These are phyloP conservation scores for Hymenoscyphus salicellus DNA, from an alignment of 2,329 filamentous ascomycete species.

Conservation along the genomic window DNA sequence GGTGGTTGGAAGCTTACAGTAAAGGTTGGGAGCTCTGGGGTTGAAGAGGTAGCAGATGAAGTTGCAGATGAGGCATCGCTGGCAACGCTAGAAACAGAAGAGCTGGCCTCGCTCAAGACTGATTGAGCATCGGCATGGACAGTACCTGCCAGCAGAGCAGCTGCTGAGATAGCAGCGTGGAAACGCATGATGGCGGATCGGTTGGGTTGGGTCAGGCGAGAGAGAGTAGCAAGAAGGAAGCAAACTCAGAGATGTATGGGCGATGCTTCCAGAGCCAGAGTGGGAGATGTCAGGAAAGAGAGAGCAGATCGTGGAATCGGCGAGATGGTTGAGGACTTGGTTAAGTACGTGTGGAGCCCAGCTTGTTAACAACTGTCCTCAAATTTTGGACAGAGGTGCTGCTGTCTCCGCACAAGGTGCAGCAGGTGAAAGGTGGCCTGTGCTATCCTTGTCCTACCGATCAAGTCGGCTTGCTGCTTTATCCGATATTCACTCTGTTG, in stretches of 20 bases:
- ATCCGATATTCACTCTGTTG: no score
- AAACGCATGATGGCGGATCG: slow-evolving; percentile 69
- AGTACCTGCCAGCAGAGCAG: slow-evolving; percentile 67
- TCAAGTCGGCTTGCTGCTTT: background rate
- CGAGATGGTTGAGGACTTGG: slow-evolving; percentile 2
- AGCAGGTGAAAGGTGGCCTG: background rate
- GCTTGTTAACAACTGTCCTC: background rate
- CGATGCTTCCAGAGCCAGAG: slow-evolving; percentile 5
- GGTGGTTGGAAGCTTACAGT: slow-evolving; percentile 62
- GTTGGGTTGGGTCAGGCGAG: background rate
- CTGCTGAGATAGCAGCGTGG: slow-evolving; percentile 72
- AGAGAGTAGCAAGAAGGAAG: background rate
- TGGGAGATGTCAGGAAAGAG: slow-evolving; percentile 4
- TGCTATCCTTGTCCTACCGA: background rate
- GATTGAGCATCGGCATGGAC: slow-evolving; percentile 65
- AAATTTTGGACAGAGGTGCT: background rate
- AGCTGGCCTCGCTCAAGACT: slow-evolving; percentile 47
- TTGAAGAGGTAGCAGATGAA: slow-evolving; percentile 51
- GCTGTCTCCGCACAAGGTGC: slow-evolving; percentile 3
- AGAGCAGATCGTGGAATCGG: background rate
- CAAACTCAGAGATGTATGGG: background rate
- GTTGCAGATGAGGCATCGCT: slow-evolving; percentile 40
- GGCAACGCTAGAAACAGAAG: slow-evolving; percentile 36
- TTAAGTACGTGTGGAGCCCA: slow-evolving; percentile 9
- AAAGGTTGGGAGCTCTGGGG: slow-evolving; percentile 73